Evolutionary conservation across 2,329 filamentous ascomycete genomes (phyloP).

Genomic region (Colletotrichum nymphaeae): DNA sequence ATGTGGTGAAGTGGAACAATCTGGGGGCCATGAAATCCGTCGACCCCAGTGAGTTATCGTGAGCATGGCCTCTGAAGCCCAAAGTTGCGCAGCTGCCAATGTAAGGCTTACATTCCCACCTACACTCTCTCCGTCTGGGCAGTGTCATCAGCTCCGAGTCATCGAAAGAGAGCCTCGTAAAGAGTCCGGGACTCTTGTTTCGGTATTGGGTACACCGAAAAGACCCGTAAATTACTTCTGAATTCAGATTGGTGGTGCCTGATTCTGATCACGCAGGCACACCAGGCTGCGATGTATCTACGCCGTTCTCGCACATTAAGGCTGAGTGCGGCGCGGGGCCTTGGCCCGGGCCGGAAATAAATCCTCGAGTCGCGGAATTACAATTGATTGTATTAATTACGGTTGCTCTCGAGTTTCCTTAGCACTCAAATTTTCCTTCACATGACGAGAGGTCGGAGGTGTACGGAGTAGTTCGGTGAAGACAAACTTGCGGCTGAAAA

Average conservation of each 20-base stretch:
- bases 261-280: not conserved
- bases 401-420: not conserved
- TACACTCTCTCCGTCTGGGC: not conserved
- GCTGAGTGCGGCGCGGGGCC: not conserved
- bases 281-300: not conserved
- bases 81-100: not conserved
- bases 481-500: not conserved
- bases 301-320: not conserved
- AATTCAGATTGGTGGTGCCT: not conserved
- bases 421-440: not conserved
- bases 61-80: not conserved
- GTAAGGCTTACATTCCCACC: not conserved
- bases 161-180: too few relatives aligned
- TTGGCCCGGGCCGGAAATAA: not conserved
- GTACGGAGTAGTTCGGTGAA: not conserved
- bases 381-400: fast-evolving
- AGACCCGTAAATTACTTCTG: not conserved
- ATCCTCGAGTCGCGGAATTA: not conserved
- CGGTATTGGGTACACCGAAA: not conserved
- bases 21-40: not conserved
- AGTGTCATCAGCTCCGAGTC: not conserved
- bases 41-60: not conserved
- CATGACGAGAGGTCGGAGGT: not conserved
- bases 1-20: not conserved
- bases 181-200: too few relatives aligned